Base-by-base conservation (phyloP, 768 basidiomycete species). In the Xerocomellus dryophilus region DNA sequence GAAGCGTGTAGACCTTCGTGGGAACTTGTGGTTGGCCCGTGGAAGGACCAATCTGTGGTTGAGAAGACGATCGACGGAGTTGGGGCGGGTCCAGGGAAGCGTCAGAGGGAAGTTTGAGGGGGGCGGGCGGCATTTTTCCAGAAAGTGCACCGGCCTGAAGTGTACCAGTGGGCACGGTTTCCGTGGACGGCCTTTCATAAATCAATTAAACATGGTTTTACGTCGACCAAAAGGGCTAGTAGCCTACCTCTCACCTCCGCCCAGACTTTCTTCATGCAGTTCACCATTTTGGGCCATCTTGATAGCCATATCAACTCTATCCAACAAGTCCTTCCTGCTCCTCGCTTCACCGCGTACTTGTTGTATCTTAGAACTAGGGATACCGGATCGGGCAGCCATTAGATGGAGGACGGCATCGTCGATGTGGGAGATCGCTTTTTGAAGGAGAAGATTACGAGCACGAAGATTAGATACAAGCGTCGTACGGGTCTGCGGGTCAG, bases 361-460 rank as follows among this genome's bases (percentile, higher is more conserved):
- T 34, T 69, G 66, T 39, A 67, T 68, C 38, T 61, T 70, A 47
- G 66, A 61, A 52, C 51, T 68, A 6, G 66, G 66, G 31, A 70
- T 65, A 35, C 66, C 68, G 10, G 68, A 68, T 70, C 68, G 57
- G 49, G 67, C 66, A 40, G 66, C 66, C 63, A 68, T 58, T 4
- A 68, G 47, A 50, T 61, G 58, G 32, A 67, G 68, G 36, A 68
- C 63, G 11, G 66, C 67, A 58, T 69, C 63, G 42, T 68, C 66
- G n/a, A 68, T 67, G 35, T 59, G 67, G 47, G 67, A 62, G 51
- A 68, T 68, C 51, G 66, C 68, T 56, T 61, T 68, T 44, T 69
- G 66, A 46, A 67, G 63, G 38, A 68, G 66, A 44, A 70, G 63
- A 38, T 68, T 69, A 38, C 54, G 66, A 3, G 65, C 67, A 44